Conservation (phyloP, 805 yeast species). For the Yarrowia sp. region DNA sequence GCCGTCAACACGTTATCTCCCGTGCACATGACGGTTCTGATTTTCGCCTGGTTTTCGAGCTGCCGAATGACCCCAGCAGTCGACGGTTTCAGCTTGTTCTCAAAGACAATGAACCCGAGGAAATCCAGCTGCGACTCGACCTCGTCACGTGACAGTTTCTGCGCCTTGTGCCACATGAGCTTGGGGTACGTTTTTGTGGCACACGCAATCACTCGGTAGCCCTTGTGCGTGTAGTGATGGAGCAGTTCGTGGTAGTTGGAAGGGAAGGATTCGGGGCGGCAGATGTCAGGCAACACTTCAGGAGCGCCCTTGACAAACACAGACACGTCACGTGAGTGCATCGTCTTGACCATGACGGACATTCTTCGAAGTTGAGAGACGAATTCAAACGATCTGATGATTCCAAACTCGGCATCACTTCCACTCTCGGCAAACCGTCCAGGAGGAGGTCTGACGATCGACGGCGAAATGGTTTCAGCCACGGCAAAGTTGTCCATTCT, state of each 20-base stretch:
- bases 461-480: slow-evolving; percentile 34
- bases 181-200: slow-evolving; percentile 65
- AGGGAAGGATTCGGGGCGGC: slow-evolving; percentile 76
- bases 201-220: slow-evolving; percentile 94
- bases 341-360: slow-evolving; percentile 72
- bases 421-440: slow-evolving; percentile 17
- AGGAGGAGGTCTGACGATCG: slow-evolving; percentile 32
- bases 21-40: slow-evolving; percentile 94
- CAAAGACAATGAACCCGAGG: slow-evolving; percentile 89
- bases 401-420: slow-evolving; percentile 47
- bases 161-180: slow-evolving; percentile 59
- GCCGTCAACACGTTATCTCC: slow-evolving; percentile 97
- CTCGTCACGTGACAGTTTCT: slow-evolving; percentile 59
- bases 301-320: slow-evolving; percentile 96
- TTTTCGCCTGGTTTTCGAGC: slow-evolving; percentile 64
- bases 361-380: slow-evolving; percentile 84
- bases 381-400: slow-evolving; percentile 75
- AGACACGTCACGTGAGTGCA: slow-evolving; percentile 50
- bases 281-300: slow-evolving; percentile 83
- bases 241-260: slow-evolving; percentile 72
- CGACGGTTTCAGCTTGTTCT: slow-evolving; percentile 80
- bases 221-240: slow-evolving; percentile 88
- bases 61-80: slow-evolving; percentile 67
- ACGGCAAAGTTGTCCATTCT: slow-evolving; percentile 34
- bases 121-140: slow-evolving; percentile 76